Conservation (phyloP, 768 basidiomycete genomes). For the Suillus decipiens region DNA sequence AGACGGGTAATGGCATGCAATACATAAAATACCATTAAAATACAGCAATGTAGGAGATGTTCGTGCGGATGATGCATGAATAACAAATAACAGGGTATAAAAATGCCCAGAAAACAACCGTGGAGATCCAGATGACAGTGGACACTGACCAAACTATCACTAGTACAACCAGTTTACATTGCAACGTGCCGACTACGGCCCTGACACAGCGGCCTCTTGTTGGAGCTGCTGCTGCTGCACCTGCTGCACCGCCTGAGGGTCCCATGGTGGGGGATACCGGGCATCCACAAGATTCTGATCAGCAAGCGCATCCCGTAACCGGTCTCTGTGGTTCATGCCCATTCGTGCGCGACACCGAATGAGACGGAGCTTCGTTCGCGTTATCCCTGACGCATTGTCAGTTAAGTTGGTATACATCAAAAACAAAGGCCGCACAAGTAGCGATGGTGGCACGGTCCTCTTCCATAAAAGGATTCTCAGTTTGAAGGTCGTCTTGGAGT, state of each 20-base stretch:
- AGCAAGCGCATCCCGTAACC: constrained; percentile 72
- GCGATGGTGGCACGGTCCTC: constrained; percentile 80
- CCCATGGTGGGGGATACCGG: constrained; percentile 72
- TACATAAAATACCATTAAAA: constrained; percentile 8
- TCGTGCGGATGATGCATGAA: background rate
- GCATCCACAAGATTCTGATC: constrained; percentile 80
- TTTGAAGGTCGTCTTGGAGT: constrained; percentile 86
- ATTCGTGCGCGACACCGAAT: constrained; percentile 75
- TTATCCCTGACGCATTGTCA: constrained; percentile 62
- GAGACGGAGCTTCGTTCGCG: constrained; percentile 81
- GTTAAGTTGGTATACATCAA: background rate
- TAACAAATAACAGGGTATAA: background rate
- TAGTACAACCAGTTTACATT: background rate
- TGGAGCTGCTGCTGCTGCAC: constrained; percentile 26
- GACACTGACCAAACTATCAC: background rate
- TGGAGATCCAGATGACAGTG: background rate
- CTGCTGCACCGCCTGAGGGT: constrained; percentile 43
- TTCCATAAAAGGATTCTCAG: constrained; percentile 81
- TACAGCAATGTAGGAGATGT: background rate
- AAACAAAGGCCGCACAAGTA: constrained; percentile 54
- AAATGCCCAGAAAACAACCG: background rate
- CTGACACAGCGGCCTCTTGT: constrained; percentile 5
- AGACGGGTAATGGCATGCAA: background rate
- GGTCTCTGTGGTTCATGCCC: constrained; percentile 73
- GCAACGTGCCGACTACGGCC: background rate